These are phyloP conservation scores for Didymella segeticola DNA, from an alignment of 2,329 filamentous ascomycete species.

Conservation along the genomic window DNA sequence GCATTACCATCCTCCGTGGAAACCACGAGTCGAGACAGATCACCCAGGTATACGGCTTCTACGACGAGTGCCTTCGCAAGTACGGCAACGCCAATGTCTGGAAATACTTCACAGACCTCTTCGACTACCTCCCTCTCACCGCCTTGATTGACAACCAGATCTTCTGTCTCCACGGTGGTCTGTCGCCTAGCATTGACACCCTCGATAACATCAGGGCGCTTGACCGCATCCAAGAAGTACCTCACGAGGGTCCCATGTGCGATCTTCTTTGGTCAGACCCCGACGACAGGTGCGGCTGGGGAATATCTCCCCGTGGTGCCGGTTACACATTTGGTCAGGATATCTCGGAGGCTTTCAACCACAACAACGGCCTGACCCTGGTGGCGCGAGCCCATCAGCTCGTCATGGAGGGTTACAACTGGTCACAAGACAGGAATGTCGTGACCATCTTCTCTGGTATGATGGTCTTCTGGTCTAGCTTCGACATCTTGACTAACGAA, in stretches of 20 bases:
- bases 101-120: constrained; percentile 81
- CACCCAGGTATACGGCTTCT: constrained; percentile 80
- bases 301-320: constrained; percentile 91
- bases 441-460: constrained; percentile 89
- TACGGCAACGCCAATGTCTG: constrained; percentile 80
- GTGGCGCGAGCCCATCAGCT: constrained; percentile 97
- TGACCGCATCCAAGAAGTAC: constrained; percentile 69
- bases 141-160: constrained; percentile 78
- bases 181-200: constrained; percentile 76
- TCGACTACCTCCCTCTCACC: constrained; percentile 77
- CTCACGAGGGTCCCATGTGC: constrained; percentile 78
- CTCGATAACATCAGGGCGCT: constrained; percentile 70
- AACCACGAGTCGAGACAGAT: constrained; percentile 83
- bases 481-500: constrained; percentile 35
- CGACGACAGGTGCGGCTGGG: constrained; percentile 95
- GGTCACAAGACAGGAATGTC: constrained; percentile 97
- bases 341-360: constrained; percentile 98
- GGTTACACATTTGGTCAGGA: constrained; percentile 97
- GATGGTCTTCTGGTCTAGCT: neutral
- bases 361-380: constrained; percentile 95
- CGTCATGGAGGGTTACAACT: constrained; percentile 99
- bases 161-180: constrained; percentile 74
- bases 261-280: constrained; percentile 86
- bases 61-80: constrained; percentile 78
- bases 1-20: constrained; percentile 97